Evolutionary conservation across 345 rosid genomes (phyloP).

Genomic region (Clarkia xantiana): DNA sequence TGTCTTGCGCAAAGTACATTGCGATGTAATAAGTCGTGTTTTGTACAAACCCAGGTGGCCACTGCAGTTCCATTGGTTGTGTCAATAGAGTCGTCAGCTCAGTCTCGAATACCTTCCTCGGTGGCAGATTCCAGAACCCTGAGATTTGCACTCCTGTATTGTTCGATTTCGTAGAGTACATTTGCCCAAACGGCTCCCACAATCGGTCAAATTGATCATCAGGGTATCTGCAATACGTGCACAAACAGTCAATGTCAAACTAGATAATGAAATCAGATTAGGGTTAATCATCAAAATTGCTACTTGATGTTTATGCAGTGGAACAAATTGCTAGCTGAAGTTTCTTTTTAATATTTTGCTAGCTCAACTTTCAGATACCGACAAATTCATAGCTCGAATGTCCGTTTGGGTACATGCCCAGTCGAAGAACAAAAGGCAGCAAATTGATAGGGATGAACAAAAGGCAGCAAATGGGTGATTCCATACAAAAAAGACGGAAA

Average conservation of each 20-base stretch:
- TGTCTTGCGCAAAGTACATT: constrained; percentile 60
- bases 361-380: too few species aligned
- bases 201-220: constrained; percentile 66
- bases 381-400: too few species aligned
- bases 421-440: too few species aligned
- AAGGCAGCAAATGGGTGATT: too few species aligned
- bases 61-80: constrained; percentile 40
- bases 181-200: constrained; percentile 52
- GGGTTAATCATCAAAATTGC: not conserved
- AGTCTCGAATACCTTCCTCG: constrained; percentile 54
- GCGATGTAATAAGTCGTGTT: constrained; percentile 50
- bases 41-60: constrained; percentile 46
- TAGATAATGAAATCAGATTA: not conserved
- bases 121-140: constrained; percentile 91
- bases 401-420: too few species aligned
- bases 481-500: too few species aligned
- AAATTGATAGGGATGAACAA: too few species aligned
- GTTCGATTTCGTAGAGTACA: constrained; percentile 17
- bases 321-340: too few species aligned
- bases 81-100: constrained; percentile 27
- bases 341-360: too few species aligned
- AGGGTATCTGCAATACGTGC: constrained; percentile 36
- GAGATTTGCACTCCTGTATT: constrained; percentile 40
- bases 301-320: not conserved
- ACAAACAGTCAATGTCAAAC: not conserved